Evolutionary conservation across 768 basidiomycete genomes (phyloP).

Genomic region (Lactarius psammicola): DNA sequence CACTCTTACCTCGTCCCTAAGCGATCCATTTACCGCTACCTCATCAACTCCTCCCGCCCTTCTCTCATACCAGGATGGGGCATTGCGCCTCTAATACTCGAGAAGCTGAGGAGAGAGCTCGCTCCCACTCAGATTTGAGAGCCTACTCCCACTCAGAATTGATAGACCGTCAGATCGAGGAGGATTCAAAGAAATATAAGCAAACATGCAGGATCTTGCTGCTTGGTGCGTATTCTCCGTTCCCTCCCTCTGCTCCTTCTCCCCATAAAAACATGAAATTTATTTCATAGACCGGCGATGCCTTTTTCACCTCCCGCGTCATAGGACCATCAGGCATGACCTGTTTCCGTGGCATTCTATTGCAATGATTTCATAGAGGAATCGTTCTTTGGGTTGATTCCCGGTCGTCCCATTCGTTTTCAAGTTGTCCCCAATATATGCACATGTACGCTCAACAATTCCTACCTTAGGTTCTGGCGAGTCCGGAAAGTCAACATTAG

Average conservation of each 20-base stretch:
- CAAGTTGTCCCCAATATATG: constrained; percentile 4
- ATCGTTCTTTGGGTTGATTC: not conserved
- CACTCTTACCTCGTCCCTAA: not conserved
- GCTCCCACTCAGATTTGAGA: constrained; percentile 58
- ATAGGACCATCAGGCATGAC: too few relatives aligned
- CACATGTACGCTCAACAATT: constrained; percentile 4
- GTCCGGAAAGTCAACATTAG: constrained; percentile 92
- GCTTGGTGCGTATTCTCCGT: constrained; percentile 59
- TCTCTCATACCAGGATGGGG: constrained; percentile 46
- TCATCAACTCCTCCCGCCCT: not conserved
- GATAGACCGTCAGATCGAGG: constrained; percentile 83
- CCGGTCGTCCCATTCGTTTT: not conserved
- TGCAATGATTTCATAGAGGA: too few relatives aligned
- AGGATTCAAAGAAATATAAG: constrained; percentile 76
- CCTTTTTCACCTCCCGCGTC: too few relatives aligned
- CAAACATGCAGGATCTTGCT: constrained; percentile 91
- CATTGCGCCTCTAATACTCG: constrained; percentile 58
- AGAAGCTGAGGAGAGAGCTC: constrained; percentile 58
- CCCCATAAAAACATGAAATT: too few relatives aligned
- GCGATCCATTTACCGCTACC: not conserved
- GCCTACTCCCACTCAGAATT: constrained; percentile 54
- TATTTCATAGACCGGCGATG: too few relatives aligned
- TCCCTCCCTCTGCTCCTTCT: not conserved
- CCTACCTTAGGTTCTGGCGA: constrained; percentile 79
- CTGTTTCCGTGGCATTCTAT: not conserved